A percentile compares a stretch with the other conserved stretches of the same genome.
Conservation (phyloP, 2,329 filamentous ascomycete genomes). For the Gyromitra esculenta region DNA sequence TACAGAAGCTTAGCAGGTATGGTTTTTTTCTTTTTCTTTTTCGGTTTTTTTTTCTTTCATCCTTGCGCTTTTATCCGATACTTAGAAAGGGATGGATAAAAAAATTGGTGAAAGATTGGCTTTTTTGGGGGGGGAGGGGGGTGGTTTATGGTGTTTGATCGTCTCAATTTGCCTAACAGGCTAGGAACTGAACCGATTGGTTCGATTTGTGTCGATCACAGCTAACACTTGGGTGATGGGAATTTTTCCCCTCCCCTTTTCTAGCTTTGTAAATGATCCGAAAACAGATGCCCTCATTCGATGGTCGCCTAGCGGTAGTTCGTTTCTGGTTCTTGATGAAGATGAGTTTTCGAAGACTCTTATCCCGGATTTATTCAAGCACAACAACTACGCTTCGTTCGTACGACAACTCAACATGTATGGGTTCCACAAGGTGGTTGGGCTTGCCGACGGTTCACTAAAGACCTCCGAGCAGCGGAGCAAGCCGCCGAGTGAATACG, state of each 20-base stretch:
- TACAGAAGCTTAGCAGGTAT: constrained; percentile 97
- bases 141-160: constrained; percentile 40
- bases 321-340: constrained; percentile 95
- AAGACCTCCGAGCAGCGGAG: constrained; percentile 95
- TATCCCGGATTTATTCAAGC: constrained; percentile 80
- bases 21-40: constrained; percentile 57
- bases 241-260: constrained; percentile 5
- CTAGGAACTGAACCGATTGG: constrained; percentile 23
- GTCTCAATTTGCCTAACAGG: constrained; percentile 34
- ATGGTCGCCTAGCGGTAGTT: constrained; percentile 96
- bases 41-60: constrained; percentile 28
- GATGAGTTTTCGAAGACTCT: constrained; percentile 82
- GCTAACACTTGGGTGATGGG: constrained; percentile 26
- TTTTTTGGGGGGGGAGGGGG: constrained; percentile 16
- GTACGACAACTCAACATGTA: constrained; percentile 77
- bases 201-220: constrained; percentile 52
- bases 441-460: constrained; percentile 96
- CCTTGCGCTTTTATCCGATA: constrained; percentile 47
- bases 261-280: constrained; percentile 88
- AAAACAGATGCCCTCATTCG: constrained; percentile 95
- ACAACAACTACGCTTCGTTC: constrained; percentile 82
- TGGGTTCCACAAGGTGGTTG: constrained; percentile 76
- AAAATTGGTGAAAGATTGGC: constrained; percentile 1
- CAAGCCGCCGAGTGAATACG: constrained; percentile 98
- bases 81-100: neutral